Evolutionary conservation across 345 rosid genomes (phyloP).

Genomic region (Crucihimalaya himalaica): DNA sequence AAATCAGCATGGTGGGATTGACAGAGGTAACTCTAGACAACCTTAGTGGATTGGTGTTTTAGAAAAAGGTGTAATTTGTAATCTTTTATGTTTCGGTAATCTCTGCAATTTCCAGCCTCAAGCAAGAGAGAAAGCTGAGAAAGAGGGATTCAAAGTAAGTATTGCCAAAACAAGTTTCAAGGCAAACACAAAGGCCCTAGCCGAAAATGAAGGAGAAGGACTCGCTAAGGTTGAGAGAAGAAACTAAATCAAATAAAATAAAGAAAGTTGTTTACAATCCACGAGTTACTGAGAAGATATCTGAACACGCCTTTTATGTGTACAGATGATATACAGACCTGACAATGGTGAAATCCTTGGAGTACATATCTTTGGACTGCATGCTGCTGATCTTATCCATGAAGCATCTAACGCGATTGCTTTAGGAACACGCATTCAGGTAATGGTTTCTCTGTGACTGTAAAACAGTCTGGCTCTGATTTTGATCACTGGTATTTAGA

Average conservation of each 20-base stretch:
- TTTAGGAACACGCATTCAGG: constrained; percentile 79
- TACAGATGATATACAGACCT: constrained; percentile 89
- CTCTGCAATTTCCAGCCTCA: constrained; percentile 62
- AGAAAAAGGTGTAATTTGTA: background rate
- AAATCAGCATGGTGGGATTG: constrained; percentile 98
- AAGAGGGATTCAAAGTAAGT: constrained; percentile 89
- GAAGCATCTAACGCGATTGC: constrained; percentile 97
- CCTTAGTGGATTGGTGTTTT: background rate
- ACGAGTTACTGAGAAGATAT: background rate
- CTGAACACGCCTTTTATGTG: constrained; percentile 4
- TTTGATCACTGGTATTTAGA: background rate
- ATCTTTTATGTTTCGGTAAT: background rate
- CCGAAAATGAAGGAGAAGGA: constrained; percentile 99
- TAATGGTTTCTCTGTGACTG: background rate
- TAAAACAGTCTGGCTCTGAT: background rate
- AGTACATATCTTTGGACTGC: constrained; percentile 90
- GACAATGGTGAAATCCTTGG: constrained; percentile 95
- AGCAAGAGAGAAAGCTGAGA: constrained; percentile 93
- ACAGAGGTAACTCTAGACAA: constrained; percentile 67
- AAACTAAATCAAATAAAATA: background rate
- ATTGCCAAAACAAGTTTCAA: constrained; percentile 96
- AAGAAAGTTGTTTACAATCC: background rate
- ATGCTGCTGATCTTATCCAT: constrained; percentile 95
- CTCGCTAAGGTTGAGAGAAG: constrained; percentile 74
- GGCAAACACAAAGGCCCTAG: constrained; percentile 98